Evolutionary conservation across 75 land plant genomes (phyloP), one percentile per base, ranked within the genome.

Genomic region (Chamaecyparis obtusa): DNA sequence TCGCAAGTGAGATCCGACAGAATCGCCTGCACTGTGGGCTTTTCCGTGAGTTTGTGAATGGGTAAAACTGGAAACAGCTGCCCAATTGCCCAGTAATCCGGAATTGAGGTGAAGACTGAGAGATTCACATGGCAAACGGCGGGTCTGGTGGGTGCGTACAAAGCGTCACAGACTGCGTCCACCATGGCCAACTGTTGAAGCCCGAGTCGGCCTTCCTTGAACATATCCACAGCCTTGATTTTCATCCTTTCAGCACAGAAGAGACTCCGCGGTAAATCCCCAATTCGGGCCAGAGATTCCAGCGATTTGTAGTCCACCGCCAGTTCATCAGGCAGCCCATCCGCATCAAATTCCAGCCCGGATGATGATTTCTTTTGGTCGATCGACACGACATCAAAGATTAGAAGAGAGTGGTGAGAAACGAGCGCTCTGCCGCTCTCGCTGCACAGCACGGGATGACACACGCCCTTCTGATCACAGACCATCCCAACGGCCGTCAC

Each of bases 341-440:
- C 93, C 14, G 87, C 24, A 5, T 84, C 43, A n/a, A 55, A 85
- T 9, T 84, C 85, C 1, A 91, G n/a, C 27, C 81, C 84, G 11
- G 27, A 30, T 39, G n/a, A n/a, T 75, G 0, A 6, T 56, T 77
- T 39, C 41, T 86, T 86, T 2, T 83, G 21, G 24, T 83, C 43
- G 4, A 92, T 67, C 0, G 98, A 96, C 0, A 95, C 86, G 5
- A 95, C 99, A 32, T 97, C 98, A 74, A 97, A 97, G 3, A 97
- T 86, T 19, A 97, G 89, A 21, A 97, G 90, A 7, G 99, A 97
- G 86, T 97, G 99, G 84, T 97, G 99, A 19, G 99, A 97, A 37
- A 97, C 99, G 11, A 97, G 89, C 0, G 95, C 99, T 1, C 99
- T 91, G 11, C 99, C 99, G 55, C 99, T 97, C 90, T 97, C 99